A percentile compares a stretch with the other conserved stretches of the same genome.
These are phyloP conservation scores for Ophiostoma sp. DNA, from an alignment of 2,329 filamentous ascomycete genomes.

Conservation along the genomic window DNA sequence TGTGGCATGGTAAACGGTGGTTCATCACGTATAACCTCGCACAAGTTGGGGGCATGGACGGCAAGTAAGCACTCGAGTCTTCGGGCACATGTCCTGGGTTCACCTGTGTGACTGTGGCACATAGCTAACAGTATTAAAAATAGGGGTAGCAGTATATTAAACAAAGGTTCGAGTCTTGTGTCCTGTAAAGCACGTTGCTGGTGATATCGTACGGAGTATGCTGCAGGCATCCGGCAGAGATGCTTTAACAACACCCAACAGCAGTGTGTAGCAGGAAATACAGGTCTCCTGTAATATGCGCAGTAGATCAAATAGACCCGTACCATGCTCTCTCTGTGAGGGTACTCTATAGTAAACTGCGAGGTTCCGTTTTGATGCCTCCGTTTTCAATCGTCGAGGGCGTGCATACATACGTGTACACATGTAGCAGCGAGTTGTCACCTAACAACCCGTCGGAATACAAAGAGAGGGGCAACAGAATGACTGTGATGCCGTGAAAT, in stretches of 20 bases:
- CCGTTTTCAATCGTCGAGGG: background rate
- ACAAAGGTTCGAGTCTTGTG: background rate
- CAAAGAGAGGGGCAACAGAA: background rate
- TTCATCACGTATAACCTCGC: slow-evolving; percentile 6
- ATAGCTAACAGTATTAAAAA: background rate
- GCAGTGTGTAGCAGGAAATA: background rate
- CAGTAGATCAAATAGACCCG: background rate
- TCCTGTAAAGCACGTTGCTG: background rate
- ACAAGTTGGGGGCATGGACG: background rate
- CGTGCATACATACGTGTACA: background rate
- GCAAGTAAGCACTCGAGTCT: background rate
- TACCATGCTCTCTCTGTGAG: background rate
- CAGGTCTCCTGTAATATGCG: background rate
- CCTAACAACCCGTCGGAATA: background rate
- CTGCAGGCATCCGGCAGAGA: slow-evolving; percentile 6
- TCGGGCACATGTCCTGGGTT: background rate
- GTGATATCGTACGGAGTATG: background rate
- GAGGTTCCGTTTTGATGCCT: background rate
- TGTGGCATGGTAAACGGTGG: background rate
- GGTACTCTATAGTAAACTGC: background rate
- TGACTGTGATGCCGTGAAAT: background rate
- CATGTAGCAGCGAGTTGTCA: background rate
- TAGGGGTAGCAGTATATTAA: background rate
- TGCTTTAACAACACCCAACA: background rate
- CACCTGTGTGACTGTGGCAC: slow-evolving; percentile 1